phyloP scores from a whole-genome alignment of 2,329 filamentous ascomycete species.

The Domatiomyces catenatus region DNA sequence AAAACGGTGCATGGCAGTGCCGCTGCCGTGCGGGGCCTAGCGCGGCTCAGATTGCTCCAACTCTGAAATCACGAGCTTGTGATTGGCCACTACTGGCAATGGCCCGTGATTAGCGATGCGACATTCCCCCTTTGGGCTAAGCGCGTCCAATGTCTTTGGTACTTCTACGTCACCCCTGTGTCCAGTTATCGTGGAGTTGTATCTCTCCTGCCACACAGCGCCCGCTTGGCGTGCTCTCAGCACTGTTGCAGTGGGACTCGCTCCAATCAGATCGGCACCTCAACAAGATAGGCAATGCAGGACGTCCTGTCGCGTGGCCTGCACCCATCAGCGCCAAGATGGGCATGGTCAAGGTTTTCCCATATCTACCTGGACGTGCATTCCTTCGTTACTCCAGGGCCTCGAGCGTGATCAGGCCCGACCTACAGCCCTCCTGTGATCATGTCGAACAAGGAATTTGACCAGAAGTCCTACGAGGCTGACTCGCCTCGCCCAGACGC shows the following conservation, averaged over 20 bases:
- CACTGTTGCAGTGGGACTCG: neutral
- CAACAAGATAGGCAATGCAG: neutral
- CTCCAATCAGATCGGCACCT: neutral
- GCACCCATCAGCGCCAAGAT: neutral
- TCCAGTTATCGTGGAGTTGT: neutral
- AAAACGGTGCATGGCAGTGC: neutral
- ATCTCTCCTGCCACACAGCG: neutral
- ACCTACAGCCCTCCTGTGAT: neutral
- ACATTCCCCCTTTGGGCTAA: neutral
- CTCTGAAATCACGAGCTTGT: no score
- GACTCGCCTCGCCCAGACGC: neutral
- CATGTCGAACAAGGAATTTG: neutral
- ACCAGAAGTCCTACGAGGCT: neutral
- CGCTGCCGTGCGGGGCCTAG: neutral
- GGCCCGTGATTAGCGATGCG: neutral
- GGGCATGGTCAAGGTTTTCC: neutral
- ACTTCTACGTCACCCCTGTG: neutral
- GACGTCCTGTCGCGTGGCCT: neutral
- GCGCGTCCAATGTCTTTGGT: no score
- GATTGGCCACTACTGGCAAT: neutral
- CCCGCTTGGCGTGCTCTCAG: neutral
- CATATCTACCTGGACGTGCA: neutral
- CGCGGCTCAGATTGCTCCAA: neutral
- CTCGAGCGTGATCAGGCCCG: neutral
- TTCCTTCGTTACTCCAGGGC: neutral